Conservation (phyloP, 805 yeast species). For the Sugiyamaella qingdaonensis region DNA sequence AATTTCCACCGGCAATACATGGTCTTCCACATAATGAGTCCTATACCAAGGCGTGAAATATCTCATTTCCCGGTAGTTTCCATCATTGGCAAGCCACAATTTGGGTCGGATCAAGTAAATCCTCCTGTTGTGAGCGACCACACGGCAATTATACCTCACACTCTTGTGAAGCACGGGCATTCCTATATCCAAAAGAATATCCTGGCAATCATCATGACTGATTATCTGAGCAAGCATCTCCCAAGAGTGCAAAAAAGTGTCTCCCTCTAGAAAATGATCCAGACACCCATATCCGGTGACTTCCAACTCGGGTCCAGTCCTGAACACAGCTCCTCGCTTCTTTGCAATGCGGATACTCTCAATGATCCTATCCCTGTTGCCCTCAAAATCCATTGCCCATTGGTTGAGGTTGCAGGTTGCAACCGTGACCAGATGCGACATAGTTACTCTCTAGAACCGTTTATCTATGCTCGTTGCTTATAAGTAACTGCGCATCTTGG, state of each 20-base stretch:
- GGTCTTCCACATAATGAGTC: slow-evolving; percentile 68
- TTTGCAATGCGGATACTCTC: slow-evolving; percentile 79
- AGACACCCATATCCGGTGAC: slow-evolving; percentile 70
- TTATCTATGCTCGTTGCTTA: too few species aligned
- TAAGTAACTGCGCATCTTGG: background rate
- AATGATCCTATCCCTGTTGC: slow-evolving; percentile 86
- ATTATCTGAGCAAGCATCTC: slow-evolving; percentile 83
- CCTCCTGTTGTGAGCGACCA: slow-evolving; percentile 72
- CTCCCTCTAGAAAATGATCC: slow-evolving; percentile 91
- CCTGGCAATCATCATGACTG: slow-evolving; percentile 61
- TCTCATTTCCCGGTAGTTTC: slow-evolving; percentile 97
- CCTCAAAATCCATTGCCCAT: slow-evolving; percentile 98
- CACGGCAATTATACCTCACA: slow-evolving; percentile 86
- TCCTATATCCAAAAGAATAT: slow-evolving; percentile 83
- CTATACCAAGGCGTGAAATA: slow-evolving; percentile 93
- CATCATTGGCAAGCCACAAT: slow-evolving; percentile 91
- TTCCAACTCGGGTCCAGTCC: slow-evolving; percentile 98
- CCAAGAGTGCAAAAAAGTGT: slow-evolving; percentile 87
- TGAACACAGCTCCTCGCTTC: slow-evolving; percentile 62
- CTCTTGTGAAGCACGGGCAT: slow-evolving; percentile 89
- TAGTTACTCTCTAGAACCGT: slow-evolving; percentile 27
- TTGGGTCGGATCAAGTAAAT: slow-evolving; percentile 89
- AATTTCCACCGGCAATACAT: slow-evolving; percentile 65
- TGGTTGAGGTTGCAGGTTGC: slow-evolving; percentile 95
- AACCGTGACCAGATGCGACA: slow-evolving; percentile 85